These are phyloP conservation scores for Barbarea vulgaris DNA, from an alignment of 345 rosid genomes.

Conservation along the genomic window DNA sequence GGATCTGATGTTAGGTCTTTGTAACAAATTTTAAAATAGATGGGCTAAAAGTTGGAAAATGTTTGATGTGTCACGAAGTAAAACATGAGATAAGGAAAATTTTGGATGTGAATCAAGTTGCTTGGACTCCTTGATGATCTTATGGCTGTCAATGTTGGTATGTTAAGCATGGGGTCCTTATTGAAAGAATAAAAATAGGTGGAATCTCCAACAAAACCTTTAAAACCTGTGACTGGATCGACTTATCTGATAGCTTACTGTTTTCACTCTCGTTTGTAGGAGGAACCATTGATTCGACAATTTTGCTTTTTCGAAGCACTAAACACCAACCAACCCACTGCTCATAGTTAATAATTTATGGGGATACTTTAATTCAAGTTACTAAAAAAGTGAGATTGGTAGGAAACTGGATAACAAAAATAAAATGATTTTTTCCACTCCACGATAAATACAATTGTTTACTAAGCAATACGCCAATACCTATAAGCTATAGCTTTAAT, in stretches of 20 bases:
- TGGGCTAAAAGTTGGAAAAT: background rate
- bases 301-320: slow-evolving; percentile 10
- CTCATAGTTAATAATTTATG: slow-evolving; percentile 14
- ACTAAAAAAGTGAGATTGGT: slow-evolving; percentile 1
- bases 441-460: background rate
- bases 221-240: background rate
- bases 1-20: too few relatives aligned
- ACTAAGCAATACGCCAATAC: slow-evolving; percentile 5
- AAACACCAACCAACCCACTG: slow-evolving; percentile 34
- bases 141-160: background rate
- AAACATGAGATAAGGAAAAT: background rate
- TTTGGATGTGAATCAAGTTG: background rate
- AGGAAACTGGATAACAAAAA: slow-evolving; percentile 17
- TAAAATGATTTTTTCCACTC: background rate
- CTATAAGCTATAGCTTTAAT: slow-evolving; percentile 4
- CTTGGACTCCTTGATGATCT: background rate
- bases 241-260: slow-evolving; percentile 2
- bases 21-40: background rate
- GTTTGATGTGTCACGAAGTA: background rate
- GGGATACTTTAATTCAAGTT: background rate
- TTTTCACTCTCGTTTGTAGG: background rate
- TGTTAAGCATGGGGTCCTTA: background rate
- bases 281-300: slow-evolving; percentile 7
- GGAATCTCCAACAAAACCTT: background rate
- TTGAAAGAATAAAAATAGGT: background rate